Evolutionary conservation across 2,329 filamentous ascomycete species (phyloP).

Genomic region (Fusarium hainanense): DNA sequence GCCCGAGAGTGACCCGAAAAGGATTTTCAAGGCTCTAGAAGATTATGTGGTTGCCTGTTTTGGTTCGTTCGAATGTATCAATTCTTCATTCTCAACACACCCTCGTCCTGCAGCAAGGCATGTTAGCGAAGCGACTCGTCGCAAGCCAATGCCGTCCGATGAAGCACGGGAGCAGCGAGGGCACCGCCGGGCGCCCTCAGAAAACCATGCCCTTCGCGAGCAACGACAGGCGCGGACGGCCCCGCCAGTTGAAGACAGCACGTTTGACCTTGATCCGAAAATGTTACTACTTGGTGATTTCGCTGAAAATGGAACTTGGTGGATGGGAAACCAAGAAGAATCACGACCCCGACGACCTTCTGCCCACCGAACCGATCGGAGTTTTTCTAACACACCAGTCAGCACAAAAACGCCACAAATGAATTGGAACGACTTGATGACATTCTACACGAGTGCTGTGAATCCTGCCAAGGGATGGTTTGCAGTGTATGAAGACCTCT

Average conservation of each 20-base stretch:
- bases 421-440: constrained; percentile 76
- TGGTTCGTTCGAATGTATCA: constrained; percentile 76
- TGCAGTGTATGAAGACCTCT: constrained; percentile 66
- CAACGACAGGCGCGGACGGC: constrained; percentile 34
- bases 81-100: constrained; percentile 75
- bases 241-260: constrained; percentile 32
- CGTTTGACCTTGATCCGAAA: constrained; percentile 75
- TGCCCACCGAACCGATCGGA: constrained; percentile 31
- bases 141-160: constrained; percentile 43
- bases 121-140: constrained; percentile 43
- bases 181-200: constrained; percentile 52
- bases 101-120: constrained; percentile 49
- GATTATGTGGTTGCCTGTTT: constrained; percentile 80
- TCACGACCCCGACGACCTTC: constrained; percentile 31
- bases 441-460: constrained; percentile 79
- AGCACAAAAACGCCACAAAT: constrained; percentile 69
- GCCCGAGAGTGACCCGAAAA: constrained; percentile 57
- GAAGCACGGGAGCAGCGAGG: constrained; percentile 49
- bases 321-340: constrained; percentile 71
- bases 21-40: constrained; percentile 80
- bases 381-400: constrained; percentile 23
- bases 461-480: constrained; percentile 76
- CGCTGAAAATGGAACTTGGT: constrained; percentile 85
- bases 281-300: constrained; percentile 78
- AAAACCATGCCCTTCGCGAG: constrained; percentile 46